phyloP scores from a whole-genome alignment of 305 asterid species.

The Fraxinus latifolia region DNA sequence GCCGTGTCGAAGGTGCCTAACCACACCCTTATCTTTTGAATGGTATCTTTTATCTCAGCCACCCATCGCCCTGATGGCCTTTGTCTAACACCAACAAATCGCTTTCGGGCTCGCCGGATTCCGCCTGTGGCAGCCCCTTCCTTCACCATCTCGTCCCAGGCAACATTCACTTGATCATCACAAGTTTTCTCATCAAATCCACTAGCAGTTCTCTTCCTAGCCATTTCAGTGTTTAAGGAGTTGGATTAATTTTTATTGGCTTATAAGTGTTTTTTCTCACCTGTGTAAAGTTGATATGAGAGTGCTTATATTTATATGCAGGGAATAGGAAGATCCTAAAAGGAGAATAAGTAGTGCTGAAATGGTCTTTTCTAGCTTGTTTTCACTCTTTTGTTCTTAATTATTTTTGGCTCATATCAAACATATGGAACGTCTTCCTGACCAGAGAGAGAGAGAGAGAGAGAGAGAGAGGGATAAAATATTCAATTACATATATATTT shows the following conservation, averaged over 20 bases:
- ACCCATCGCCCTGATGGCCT: constrained; percentile 79
- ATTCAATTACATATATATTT: neutral
- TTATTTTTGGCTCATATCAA: neutral
- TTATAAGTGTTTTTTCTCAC: neutral
- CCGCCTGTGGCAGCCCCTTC: constrained; percentile 27
- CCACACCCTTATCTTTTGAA: constrained; percentile 73
- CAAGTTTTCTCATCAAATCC: constrained; percentile 7
- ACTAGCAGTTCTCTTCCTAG: constrained; percentile 14
- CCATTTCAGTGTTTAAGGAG: neutral
- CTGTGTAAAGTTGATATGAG: neutral
- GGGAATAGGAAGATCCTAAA: neutral
- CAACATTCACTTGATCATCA: constrained; percentile 15
- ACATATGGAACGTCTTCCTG: neutral
- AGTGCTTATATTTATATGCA: neutral
- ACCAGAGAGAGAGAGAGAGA: neutral
- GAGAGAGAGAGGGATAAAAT: neutral
- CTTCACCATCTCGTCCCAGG: constrained; percentile 20
- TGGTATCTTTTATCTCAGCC: constrained; percentile 73
- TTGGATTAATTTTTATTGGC: neutral
- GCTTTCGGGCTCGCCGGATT: constrained; percentile 37
- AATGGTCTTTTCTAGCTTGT: neutral
- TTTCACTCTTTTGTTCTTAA: neutral
- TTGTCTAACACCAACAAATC: constrained; percentile 65
- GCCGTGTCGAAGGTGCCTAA: constrained; percentile 75
- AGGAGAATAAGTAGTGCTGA: neutral